A percentile compares a stretch with the other conserved stretches of the same genome.
phyloP scores from a whole-genome alignment of 2,329 filamentous ascomycete genomes.

The Blumeriella jaapii region DNA sequence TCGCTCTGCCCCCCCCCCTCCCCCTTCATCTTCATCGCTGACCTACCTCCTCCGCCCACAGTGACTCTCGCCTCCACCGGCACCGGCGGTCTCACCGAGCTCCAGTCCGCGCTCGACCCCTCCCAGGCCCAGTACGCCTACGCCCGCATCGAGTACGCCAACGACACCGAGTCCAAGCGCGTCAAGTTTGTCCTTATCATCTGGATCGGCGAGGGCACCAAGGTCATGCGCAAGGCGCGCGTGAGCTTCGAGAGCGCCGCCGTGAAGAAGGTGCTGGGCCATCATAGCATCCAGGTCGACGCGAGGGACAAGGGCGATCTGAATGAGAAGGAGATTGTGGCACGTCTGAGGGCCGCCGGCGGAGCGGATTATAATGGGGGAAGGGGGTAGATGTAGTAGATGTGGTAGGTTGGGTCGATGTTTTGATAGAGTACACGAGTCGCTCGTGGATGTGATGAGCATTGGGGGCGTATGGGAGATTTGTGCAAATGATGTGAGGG shows the following conservation, averaged over 20 bases:
- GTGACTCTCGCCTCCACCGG: conserved; percentile 47
- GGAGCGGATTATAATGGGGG: conserved; percentile 63
- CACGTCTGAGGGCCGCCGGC: conserved; percentile 50
- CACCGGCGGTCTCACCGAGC: conserved; percentile 46
- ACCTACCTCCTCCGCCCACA: too few relatives aligned
- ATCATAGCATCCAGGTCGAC: conserved; percentile 55
- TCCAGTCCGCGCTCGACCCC: conserved; percentile 42
- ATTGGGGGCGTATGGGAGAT: too few relatives aligned
- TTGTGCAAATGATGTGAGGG: too few relatives aligned
- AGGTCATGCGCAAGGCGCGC: conserved; percentile 59
- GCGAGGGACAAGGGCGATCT: conserved; percentile 49
- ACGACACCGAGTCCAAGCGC: conserved; percentile 56
- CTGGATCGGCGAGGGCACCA: conserved; percentile 55
- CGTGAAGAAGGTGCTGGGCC: conserved; percentile 51
- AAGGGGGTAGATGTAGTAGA: conserved; percentile 28
- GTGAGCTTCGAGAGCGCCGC: conserved; percentile 56
- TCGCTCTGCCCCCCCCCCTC: too few relatives aligned
- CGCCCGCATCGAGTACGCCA: conserved; percentile 55
- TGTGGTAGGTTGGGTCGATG: too few relatives aligned
- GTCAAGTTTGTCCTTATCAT: conserved; percentile 58
- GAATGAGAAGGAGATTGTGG: conserved; percentile 48
- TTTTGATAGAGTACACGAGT: too few relatives aligned
- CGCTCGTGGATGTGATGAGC: too few relatives aligned
- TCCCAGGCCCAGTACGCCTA: conserved; percentile 23
- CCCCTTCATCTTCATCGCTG: too few relatives aligned